phyloP scores from a whole-genome alignment of 2,329 filamentous ascomycete genomes.

The Lecanicillium sp. region DNA sequence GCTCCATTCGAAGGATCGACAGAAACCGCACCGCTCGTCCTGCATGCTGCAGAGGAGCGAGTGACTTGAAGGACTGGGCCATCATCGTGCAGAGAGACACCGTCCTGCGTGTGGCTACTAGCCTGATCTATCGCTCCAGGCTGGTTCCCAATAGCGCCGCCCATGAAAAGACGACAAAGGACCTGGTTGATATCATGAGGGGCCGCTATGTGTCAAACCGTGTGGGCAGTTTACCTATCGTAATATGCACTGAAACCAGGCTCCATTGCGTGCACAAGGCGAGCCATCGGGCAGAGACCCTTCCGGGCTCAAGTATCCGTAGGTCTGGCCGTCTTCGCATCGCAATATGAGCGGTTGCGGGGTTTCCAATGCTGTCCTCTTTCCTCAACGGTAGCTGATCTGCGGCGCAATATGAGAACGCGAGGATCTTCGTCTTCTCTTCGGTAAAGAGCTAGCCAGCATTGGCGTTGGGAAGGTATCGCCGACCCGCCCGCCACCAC shows the following conservation, averaged over 20 bases:
- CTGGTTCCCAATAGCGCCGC: no score
- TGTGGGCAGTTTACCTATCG: neutral
- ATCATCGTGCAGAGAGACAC: no score
- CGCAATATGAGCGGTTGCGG: no score
- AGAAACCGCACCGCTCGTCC: neutral
- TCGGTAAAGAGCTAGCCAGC: neutral
- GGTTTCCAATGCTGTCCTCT: neutral
- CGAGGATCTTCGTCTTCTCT: neutral
- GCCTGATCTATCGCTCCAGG: no score
- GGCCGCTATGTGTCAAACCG: neutral
- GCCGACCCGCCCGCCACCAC: neutral
- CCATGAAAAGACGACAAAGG: no score
- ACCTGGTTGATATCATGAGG: neutral
- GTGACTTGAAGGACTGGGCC: neutral
- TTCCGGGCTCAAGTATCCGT: no score
- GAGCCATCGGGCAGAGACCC: no score
- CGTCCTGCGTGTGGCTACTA: no score
- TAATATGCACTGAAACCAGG: neutral
- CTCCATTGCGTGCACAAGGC: no score
- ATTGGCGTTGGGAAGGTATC: neutral
- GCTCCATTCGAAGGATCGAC: neutral
- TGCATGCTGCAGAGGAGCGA: neutral
- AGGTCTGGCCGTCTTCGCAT: no score
- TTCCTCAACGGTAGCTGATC: slow-evolving; percentile 5
- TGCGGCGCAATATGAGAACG: neutral